phyloP scores from a whole-genome alignment of 2,329 filamentous ascomycete genomes.

The Diaporthe capsici region DNA sequence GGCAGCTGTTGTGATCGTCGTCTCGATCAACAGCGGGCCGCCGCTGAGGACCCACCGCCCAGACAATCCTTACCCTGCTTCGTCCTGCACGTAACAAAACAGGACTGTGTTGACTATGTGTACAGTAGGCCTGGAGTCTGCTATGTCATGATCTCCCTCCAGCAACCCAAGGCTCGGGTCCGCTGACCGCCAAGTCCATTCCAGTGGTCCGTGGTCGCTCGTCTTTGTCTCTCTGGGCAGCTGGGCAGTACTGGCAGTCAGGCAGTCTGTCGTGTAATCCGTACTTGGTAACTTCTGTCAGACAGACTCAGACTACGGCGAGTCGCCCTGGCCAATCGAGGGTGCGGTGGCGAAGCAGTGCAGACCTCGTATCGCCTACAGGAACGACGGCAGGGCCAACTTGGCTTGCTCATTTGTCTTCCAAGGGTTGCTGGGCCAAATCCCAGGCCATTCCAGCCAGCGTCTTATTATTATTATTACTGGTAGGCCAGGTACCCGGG shows the following conservation, averaged over 20 bases:
- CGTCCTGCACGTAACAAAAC: not conserved
- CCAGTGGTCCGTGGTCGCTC: slow-evolving; percentile 1
- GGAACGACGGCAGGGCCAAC: slow-evolving; percentile 19
- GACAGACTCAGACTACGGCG: slow-evolving; percentile 1
- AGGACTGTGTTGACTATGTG: not conserved
- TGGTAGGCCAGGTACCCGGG: too few relatives aligned
- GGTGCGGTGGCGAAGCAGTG: slow-evolving; percentile 23
- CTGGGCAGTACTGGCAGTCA: not conserved
- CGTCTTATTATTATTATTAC: not conserved
- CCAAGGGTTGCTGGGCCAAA: slow-evolving; percentile 22
- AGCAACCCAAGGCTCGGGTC: slow-evolving; percentile 11
- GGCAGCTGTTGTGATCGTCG: slow-evolving; percentile 17
- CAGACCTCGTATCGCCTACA: slow-evolving; percentile 32
- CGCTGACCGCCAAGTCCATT: slow-evolving; percentile 19
- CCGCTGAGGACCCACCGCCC: slow-evolving; percentile 6
- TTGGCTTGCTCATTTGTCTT: slow-evolving; percentile 23
- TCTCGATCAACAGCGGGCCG: slow-evolving; percentile 25
- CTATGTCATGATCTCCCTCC: slow-evolving; percentile 4
- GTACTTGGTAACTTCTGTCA: not conserved
- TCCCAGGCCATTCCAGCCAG: slow-evolving; percentile 9
- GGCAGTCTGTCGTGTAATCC: not conserved
- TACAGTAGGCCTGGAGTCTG: not conserved
- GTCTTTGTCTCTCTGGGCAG: slow-evolving; percentile 4
- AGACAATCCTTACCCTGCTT: slow-evolving; percentile 26
- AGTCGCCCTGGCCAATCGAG: slow-evolving; percentile 16